Percentiles rank a stretch among this genome's conserved stretches.
Conservation (phyloP, 352 stramenopile species). For the Aphanomyces stellatus region DNA sequence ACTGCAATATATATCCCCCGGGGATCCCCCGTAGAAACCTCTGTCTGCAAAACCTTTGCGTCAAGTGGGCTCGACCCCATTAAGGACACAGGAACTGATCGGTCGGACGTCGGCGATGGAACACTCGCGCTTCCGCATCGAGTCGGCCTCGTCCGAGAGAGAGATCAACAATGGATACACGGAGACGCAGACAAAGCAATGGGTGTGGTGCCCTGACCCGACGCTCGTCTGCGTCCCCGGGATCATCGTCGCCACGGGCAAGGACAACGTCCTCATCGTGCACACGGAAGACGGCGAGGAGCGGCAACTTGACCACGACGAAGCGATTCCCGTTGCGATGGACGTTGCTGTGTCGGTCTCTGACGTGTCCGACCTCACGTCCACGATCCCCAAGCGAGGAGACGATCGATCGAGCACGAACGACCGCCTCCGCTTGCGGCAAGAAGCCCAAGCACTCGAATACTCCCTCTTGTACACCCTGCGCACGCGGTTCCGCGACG, state of each 20-base stretch:
- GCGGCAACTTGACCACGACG: constrained; percentile 45
- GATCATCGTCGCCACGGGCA: not conserved
- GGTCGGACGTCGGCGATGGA: not conserved
- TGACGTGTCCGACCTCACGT: constrained; percentile 11
- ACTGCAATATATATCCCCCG: too few relatives aligned
- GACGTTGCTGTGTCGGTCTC: not conserved
- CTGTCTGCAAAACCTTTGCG: too few relatives aligned
- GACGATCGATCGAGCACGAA: not conserved
- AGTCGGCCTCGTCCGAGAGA: constrained; percentile 1
- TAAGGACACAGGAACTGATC: not conserved
- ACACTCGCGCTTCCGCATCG: constrained; percentile 1
- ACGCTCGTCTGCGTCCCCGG: constrained; percentile 7
- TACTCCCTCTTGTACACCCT: constrained; percentile 68
- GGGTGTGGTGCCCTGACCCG: constrained; percentile 17
- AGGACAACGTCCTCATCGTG: constrained; percentile 31
- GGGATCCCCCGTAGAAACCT: too few relatives aligned
- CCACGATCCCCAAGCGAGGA: not conserved
- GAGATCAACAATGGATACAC: not conserved
- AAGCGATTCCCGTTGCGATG: constrained; percentile 26
- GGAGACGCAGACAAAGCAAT: constrained; percentile 1
- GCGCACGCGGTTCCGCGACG: constrained; percentile 63
- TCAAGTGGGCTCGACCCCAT: not conserved
- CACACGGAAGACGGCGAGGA: constrained; percentile 80
- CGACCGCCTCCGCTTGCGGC: not conserved
- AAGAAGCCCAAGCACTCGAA: constrained; percentile 44